Base-by-base conservation (phyloP, 139 green algal species). In the Chlamydomonas incerta region DNA sequence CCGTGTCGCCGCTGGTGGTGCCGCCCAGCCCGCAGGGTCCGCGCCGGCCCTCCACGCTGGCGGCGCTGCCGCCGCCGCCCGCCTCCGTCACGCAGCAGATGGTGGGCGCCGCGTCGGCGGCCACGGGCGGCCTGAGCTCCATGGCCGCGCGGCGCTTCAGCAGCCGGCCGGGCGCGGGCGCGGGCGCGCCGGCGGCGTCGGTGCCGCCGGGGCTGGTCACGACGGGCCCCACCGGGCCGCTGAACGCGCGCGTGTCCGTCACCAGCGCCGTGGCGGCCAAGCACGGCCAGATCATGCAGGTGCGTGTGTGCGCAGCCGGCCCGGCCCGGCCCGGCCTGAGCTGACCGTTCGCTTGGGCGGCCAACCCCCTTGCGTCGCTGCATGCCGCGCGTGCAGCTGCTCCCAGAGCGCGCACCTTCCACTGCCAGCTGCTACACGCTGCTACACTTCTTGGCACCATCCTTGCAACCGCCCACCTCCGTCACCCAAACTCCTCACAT, bases 201-300 rank as follows among this genome's bases (percentile, higher is more conserved):
- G 34, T 6, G 37, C 37, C 62, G 10, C 35, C 63, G 3, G 77
- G 77, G 21, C 63, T 83, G 1, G 77, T 74, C 6, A 74, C 63
- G 1, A 74, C 63, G 2, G 63, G 63, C 63, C 57, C 77, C 26
- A 20, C 77, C 17, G 77, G 77, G 29, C 77, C 77, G 29, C 77
- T 83, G 18, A 70, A 74, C n/a, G 29, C 67, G 23, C 80, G 80
- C 15, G 47, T 68, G 9, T 41, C 66, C 50, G 50, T 76, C 21
- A 85, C 80, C n/a, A 77, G 67, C 34, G 80, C 80, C 66, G 80
- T 85, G 31, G 80, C 80, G 33, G 66, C 66, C 33, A 85, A 85
- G 50, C 80, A 85, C 47, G 67, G 80, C 0, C 80, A 85, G 67
- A 85, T 85, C 80, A 85, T 85, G 80, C 47, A 69, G 66, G 80